Conservation (phyloP, 805 yeast genomes). For the Sungouiozyma ichnusensis region DNA sequence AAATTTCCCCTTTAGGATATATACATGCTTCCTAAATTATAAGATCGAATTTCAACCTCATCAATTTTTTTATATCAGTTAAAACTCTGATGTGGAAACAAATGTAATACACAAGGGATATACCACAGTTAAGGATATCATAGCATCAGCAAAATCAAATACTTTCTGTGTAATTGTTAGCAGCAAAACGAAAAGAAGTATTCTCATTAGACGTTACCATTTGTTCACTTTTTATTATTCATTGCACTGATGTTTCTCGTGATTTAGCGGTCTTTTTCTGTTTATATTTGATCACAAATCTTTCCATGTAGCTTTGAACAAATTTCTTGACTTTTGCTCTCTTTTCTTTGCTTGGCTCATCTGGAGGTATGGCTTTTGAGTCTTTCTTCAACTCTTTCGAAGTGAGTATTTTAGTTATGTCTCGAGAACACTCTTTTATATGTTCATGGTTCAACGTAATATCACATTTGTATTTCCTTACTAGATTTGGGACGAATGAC, state of each 20-base stretch:
- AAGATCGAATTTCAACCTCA: no score
- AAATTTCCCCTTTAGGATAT: not conserved
- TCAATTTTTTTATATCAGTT: no score
- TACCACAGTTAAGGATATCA: no score
- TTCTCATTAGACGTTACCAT: no score
- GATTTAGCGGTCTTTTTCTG: slow-evolving; percentile 23
- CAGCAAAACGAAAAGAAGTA: no score
- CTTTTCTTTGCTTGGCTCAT: slow-evolving; percentile 53
- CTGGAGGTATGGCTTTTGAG: slow-evolving; percentile 34
- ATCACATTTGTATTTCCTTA: slow-evolving; percentile 53
- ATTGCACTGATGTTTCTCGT: not conserved
- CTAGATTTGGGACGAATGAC: slow-evolving; percentile 63
- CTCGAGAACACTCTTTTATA: slow-evolving; percentile 68
- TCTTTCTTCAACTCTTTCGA: slow-evolving; percentile 49
- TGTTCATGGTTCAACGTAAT: slow-evolving; percentile 52
- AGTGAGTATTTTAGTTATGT: slow-evolving; percentile 56
- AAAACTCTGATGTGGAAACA: no score
- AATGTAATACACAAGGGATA: no score
- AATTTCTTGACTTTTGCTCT: slow-evolving; percentile 59
- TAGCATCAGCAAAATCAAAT: no score
- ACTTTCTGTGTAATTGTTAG: no score
- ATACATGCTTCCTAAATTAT: not conserved
- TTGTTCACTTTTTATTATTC: no score
- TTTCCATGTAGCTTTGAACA: slow-evolving; percentile 54
- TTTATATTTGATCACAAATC: slow-evolving; percentile 41